Evolutionary conservation across 139 green algal genomes (phyloP).

Genomic region (Micromonas pusilla): DNA sequence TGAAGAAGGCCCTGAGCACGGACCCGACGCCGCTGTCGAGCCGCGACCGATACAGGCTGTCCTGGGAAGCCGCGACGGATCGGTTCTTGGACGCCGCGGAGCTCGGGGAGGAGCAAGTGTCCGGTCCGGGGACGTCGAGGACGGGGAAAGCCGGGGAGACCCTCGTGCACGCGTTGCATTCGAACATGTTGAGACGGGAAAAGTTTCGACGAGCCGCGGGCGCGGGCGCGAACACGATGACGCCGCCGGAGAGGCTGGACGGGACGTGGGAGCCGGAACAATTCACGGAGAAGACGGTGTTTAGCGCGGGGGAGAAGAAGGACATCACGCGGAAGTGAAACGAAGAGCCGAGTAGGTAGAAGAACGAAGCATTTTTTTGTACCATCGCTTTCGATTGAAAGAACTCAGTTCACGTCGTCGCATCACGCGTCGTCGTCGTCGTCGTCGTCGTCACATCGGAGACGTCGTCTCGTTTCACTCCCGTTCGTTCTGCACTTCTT

Average conservation of each 20-base stretch:
- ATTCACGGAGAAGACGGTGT: no score
- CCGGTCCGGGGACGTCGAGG: not conserved
- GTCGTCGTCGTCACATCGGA: no score
- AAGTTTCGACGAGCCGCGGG: not conserved
- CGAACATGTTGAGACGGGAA: not conserved
- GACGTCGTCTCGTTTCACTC: no score
- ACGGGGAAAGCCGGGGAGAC: not conserved
- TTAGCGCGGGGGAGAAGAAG: no score
- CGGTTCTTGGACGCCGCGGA: constrained; percentile 82
- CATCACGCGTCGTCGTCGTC: no score
- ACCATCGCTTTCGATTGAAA: no score
- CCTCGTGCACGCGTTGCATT: not conserved
- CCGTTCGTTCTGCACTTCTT: no score
- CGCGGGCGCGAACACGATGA: constrained; percentile 21
- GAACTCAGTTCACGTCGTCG: no score
- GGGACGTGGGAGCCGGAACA: not conserved
- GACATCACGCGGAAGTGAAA: no score
- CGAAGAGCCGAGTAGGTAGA: no score
- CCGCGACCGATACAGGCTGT: constrained; percentile 69
- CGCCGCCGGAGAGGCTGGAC: constrained; percentile 9
- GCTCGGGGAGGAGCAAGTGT: constrained; percentile 35
- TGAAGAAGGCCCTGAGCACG: constrained; percentile 46
- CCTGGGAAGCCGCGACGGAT: constrained; percentile 92
- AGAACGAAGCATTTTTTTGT: no score
- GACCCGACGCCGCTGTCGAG: constrained; percentile 56